Base-by-base conservation (phyloP, 2,329 filamentous ascomycete genomes). In the Arthrobotrys sphaeroides region DNA sequence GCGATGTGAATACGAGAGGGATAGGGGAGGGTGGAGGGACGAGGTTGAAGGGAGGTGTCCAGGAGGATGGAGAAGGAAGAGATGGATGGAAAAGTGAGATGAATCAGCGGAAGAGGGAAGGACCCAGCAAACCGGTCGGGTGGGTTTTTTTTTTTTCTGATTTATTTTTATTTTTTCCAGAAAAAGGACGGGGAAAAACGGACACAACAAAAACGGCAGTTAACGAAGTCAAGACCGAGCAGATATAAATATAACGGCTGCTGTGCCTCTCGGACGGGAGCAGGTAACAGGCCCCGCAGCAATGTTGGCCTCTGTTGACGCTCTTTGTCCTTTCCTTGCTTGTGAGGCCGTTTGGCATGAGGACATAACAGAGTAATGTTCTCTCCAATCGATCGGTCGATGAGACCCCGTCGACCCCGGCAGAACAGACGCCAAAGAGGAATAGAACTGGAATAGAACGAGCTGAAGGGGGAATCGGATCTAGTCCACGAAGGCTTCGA, bases 71-170 rank as follows among this genome's bases (percentile, higher is more conserved):
- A 40, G 45, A 49, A 55, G 24, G 51, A 57, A 36, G 43, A 38
- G 61, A 62, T 43, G 55, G 28, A 53, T 43, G 28, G 55, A 31
- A 55, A 38, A n/a, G 64, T 43, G 47, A 49, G 73, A 65, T 65
- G 57, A 65, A 53, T 65, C 38, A 65, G 45, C 33, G 38, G 53
- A 55, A 55, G 40, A 10, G 57, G 43, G 18, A 45, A 43, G 45
- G 24, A 26, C 16, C 59, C 47, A 47, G 47, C 59, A 57, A 31
- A 47, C 26, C 64, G 57, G 47, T 42, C 33, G 70, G 47, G 40
- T 47, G 18, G 61, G n/a, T 36, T 57, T 42, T 28, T 45, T 61
- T 33, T 10, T 9, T 28, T 43, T 36, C 33, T 33, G 31, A 18
- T 36, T 53, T 53, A 5, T 33, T 59, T 59, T 40, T 5, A 6